Base-by-base conservation (phyloP, 2,329 filamentous ascomycete species). In the Penicillium hordei region DNA sequence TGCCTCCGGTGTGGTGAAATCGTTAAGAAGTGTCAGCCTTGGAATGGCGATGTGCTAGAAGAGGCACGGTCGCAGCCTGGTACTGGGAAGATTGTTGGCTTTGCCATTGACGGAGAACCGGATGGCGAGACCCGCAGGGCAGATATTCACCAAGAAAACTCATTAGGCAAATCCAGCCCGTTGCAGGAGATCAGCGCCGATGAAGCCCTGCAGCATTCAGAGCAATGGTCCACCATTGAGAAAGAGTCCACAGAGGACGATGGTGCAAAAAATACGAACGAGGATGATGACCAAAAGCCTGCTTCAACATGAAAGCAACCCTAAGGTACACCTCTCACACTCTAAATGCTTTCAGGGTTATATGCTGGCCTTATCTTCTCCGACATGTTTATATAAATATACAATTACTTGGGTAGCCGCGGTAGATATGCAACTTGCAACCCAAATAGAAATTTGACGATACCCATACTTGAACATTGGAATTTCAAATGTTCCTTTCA, bases 1-100 rank as follows among this genome's bases (percentile, higher is more conserved):
- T 99, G 94, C 76, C 78, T 99, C 46, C 84, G 94, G 21, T 99
- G 94, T 70, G 93, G 93, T 19, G 89, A 91, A 69, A 73, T 89
- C 21, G 86, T 96, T 48, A 91, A 89, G 70, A 87, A 93, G 72
- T 97, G 93, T 75, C 88, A 86, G 72, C 91, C 94, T 0, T 99
- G 94, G 94, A 86, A 82, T 66, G 94, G 94, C 25, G 94, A 97
- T 74, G 89, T 97, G 19, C 75, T 97, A 17, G 75, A 77, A 61
- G 75, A 76, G 56, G 59, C 65, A 40, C 70, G 68, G 9, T 69
- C 70, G 5, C 68, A 70, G 43, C 68, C 73, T 19, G 69, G 66
- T 9, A 70, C 67, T 13, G 75, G 74, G 21, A 77, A 77, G 59
- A 75, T 72, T 52, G 75, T 78, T n/a, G 75, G 75, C 31, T 78